Evolutionary conservation across 768 basidiomycete genomes (phyloP).

Genomic region (Naganishia kalamii): DNA sequence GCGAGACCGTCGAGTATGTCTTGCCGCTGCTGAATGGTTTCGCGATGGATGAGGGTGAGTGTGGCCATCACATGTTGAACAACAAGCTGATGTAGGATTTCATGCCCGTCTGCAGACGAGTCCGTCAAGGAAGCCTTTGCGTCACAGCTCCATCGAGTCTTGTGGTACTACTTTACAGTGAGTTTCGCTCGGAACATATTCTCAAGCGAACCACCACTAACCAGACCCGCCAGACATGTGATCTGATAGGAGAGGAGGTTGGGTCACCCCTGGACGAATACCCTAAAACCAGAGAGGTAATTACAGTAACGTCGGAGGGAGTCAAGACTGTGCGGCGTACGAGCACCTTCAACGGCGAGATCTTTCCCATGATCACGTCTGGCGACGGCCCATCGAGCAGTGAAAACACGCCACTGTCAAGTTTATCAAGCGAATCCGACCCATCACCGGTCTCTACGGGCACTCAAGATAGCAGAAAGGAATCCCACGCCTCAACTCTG

Average conservation of each 20-base stretch:
- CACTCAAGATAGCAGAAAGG: conserved; percentile 10
- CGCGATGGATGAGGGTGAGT: conserved; percentile 75
- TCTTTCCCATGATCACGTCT: conserved; percentile 15
- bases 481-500: conserved; percentile 5
- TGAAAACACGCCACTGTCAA: conserved; percentile 3
- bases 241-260: conserved; percentile 52
- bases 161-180: conserved; percentile 81
- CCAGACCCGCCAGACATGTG: conserved; percentile 55
- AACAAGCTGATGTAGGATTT: background rate
- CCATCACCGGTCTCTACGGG: conserved; percentile 18
- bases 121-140: conserved; percentile 80
- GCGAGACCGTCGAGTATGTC: conserved; percentile 88
- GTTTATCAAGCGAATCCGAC: conserved; percentile 19
- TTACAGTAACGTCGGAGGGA: conserved; percentile 36
- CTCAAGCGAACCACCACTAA: too few relatives aligned
- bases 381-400: conserved; percentile 7
- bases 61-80: background rate
- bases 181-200: too few relatives aligned
- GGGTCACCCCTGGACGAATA: conserved; percentile 16
- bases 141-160: conserved; percentile 66
- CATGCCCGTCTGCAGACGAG: conserved; percentile 57
- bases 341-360: conserved; percentile 31
- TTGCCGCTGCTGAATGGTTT: conserved; percentile 78
- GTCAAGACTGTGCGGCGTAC: conserved; percentile 30
- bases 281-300: background rate